These are phyloP conservation scores for Colletotrichum lentis DNA, from an alignment of 2,329 filamentous ascomycete species.

Conservation along the genomic window DNA sequence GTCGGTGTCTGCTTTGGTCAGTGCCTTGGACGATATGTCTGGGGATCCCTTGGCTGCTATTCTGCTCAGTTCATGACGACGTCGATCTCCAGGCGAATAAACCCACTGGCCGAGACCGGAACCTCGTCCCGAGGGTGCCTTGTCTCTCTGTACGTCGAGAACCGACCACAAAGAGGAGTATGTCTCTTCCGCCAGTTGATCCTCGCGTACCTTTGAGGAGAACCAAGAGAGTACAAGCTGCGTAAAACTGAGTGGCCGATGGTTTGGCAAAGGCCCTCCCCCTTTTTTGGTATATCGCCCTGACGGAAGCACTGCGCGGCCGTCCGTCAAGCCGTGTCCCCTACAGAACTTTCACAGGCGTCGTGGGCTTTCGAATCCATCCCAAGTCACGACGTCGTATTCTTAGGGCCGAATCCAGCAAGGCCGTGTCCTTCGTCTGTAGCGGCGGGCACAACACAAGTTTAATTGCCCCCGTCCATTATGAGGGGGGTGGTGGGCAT, in stretches of 20 bases:
- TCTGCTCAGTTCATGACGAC: neutral
- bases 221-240: neutral
- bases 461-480: neutral
- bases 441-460: neutral
- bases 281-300: neutral
- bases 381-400: slow-evolving; percentile 16
- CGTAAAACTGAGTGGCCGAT: neutral
- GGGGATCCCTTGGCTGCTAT: neutral
- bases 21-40: neutral
- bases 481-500: neutral
- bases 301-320: neutral
- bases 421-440: neutral
- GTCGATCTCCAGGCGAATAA: no score
- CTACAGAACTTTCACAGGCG: neutral
- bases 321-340: neutral
- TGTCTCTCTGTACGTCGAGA: neutral
- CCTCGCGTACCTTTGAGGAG: neutral
- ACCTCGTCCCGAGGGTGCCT: no score
- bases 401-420: neutral
- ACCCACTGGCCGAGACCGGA: no score
- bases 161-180: neutral
- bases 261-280: neutral
- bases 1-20: no score
- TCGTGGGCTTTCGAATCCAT: neutral
- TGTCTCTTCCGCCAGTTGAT: neutral